phyloP scores from a whole-genome alignment of 192 early-diverging fungal genomes.

The Phlyctochytrium bullatum region DNA sequence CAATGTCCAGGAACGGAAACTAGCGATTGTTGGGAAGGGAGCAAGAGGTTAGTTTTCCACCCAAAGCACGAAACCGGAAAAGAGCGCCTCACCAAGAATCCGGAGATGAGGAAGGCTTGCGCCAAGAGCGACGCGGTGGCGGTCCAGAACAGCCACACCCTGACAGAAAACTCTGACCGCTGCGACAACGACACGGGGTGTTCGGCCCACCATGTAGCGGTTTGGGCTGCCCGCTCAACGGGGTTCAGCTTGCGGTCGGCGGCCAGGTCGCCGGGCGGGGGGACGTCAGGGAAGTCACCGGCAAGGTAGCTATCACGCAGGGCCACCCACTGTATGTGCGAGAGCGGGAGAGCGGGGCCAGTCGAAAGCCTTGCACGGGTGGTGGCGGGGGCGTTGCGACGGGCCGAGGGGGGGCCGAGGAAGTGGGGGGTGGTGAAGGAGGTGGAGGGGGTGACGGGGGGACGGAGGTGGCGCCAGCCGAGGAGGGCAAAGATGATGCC shows the following conservation, averaged over 20 bases:
- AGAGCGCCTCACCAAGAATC: not conserved
- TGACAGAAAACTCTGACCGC: not conserved
- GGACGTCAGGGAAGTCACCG: no score
- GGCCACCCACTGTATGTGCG: not conserved
- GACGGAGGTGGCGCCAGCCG: not conserved
- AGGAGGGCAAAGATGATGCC: not conserved
- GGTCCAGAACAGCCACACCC: not conserved
- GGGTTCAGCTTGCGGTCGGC: no score
- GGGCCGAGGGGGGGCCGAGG: no score
- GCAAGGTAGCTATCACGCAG: not conserved
- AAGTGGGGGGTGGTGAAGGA: not conserved
- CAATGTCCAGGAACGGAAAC: not conserved
- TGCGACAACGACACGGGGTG: constrained; percentile 1
- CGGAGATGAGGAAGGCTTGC: not conserved
- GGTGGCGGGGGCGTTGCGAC: no score
- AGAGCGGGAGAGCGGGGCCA: not conserved
- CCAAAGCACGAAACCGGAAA: not conserved
- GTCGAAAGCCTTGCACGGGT: not conserved
- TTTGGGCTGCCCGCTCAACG: not conserved
- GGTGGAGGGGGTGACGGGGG: not conserved
- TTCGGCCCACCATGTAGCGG: not conserved
- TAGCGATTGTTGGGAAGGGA: not conserved
- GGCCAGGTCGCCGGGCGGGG: no score
- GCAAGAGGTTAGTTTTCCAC: not conserved
- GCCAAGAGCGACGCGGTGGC: not conserved